phyloP scores from a whole-genome alignment of 306 rosid genomes.

The Hippophae rhamnoides region DNA sequence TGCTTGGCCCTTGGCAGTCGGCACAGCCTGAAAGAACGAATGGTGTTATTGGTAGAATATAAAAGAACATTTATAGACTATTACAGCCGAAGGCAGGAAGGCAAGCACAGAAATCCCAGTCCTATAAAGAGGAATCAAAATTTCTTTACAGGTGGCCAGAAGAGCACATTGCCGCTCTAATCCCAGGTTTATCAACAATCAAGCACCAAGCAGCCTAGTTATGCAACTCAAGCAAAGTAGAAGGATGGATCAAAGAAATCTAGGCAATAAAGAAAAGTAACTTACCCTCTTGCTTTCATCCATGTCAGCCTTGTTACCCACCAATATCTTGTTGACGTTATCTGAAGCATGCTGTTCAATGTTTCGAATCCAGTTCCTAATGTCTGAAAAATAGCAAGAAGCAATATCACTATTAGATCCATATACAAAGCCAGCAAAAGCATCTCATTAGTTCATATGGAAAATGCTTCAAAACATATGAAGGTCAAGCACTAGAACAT shows the following conservation, averaged over 20 bases:
- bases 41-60: background rate
- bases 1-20: slow-evolving; percentile 91
- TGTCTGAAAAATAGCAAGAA: slow-evolving; percentile 30
- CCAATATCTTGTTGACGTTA: slow-evolving; percentile 82
- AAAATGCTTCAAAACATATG: background rate
- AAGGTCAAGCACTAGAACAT: background rate
- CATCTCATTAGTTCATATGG: no score
- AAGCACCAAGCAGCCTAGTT: no score
- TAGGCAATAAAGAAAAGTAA: background rate
- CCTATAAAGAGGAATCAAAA: no score
- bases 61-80: background rate
- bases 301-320: slow-evolving; percentile 98
- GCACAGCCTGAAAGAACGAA: slow-evolving; percentile 53
- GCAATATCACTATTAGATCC: background rate
- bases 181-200: no score
- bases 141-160: no score
- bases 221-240: no score
- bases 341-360: slow-evolving; percentile 97
- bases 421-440: slow-evolving; percentile 14
- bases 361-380: slow-evolving; percentile 90
- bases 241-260: no score
- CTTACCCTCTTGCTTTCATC: slow-evolving; percentile 90
- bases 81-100: background rate
- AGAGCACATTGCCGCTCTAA: no score
- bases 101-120: no score